These are phyloP conservation scores for Collybiopsis luxurians DNA, from an alignment of 768 basidiomycete species.

Conservation along the genomic window DNA sequence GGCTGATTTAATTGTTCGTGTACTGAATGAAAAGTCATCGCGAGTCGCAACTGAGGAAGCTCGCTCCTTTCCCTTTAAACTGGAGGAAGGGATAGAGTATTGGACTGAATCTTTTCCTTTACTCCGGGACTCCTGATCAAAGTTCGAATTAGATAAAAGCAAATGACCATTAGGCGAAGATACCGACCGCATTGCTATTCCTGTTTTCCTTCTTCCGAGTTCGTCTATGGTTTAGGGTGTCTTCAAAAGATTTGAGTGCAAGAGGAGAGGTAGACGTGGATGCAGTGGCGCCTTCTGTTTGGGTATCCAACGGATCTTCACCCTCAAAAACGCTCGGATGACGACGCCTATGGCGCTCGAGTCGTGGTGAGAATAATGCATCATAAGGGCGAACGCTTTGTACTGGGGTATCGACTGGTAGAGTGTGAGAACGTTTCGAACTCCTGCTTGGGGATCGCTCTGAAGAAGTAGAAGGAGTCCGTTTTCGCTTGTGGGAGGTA, in stretches of 20 bases:
- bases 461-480: neutral
- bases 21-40: neutral
- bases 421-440: neutral
- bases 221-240: neutral
- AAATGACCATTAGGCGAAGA: too few relatives aligned
- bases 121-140: neutral
- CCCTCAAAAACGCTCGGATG: constrained; percentile 1
- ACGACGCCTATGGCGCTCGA: neutral
- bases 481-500: constrained; percentile 6
- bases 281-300: neutral
- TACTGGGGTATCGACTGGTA: neutral
- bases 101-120: neutral
- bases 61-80: constrained; percentile 3
- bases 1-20: neutral
- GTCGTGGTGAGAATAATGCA: neutral
- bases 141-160: neutral
- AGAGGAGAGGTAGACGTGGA: neutral
- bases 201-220: neutral
- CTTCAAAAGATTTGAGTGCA: too few relatives aligned
- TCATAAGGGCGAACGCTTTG: too few relatives aligned
- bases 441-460: neutral
- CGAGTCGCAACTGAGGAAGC: neutral
- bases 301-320: neutral
- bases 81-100: neutral
- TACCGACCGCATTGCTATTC: too few relatives aligned